Percentiles rank a stretch among this genome's conserved stretches.
Evolutionary conservation across 1,284 basidiomycete species (phyloP).

Genomic region (Ceratobasidium sp.): DNA sequence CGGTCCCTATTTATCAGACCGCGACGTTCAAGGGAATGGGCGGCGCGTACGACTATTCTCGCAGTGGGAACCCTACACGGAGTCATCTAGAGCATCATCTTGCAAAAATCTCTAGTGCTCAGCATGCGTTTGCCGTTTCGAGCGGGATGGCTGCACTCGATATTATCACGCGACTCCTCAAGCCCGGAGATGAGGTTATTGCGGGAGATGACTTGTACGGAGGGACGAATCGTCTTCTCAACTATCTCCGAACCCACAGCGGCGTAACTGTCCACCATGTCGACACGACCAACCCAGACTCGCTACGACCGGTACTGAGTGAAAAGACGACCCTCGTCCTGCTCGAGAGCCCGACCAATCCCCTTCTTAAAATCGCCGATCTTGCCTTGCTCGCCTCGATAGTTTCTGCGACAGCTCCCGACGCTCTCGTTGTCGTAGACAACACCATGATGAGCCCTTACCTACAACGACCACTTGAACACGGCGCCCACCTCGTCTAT

Average conservation of each 20-base stretch:
- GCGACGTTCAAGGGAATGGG: constrained; percentile 97
- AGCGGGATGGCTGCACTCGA: constrained; percentile 99
- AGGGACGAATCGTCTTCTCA: constrained; percentile 94
- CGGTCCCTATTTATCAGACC: constrained; percentile 97
- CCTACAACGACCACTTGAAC: constrained; percentile 93
- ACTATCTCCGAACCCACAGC: constrained; percentile 88
- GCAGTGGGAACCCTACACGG: constrained; percentile 96
- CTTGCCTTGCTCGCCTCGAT: constrained; percentile 81
- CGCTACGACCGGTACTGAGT: constrained; percentile 72
- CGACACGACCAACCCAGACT: constrained; percentile 84
- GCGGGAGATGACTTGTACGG: constrained; percentile 99
- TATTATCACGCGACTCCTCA: constrained; percentile 91
- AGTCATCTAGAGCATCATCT: constrained; percentile 95
- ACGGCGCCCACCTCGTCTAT: constrained; percentile 97
- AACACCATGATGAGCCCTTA: constrained; percentile 99
- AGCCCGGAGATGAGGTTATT: constrained; percentile 94
- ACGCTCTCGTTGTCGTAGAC: constrained; percentile 91
- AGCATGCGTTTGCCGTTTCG: constrained; percentile 89
- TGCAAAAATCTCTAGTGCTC: constrained; percentile 91
- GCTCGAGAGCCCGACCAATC: constrained; percentile 97
- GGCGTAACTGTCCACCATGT: constrained; percentile 93
- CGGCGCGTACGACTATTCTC: constrained; percentile 92
- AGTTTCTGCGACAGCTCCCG: constrained; percentile 82
- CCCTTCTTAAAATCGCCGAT: constrained; percentile 95
- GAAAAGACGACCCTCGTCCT: constrained; percentile 91